Evolutionary conservation across 345 rosid genomes (phyloP).

Genomic region (Melaleuca quinquenervia): DNA sequence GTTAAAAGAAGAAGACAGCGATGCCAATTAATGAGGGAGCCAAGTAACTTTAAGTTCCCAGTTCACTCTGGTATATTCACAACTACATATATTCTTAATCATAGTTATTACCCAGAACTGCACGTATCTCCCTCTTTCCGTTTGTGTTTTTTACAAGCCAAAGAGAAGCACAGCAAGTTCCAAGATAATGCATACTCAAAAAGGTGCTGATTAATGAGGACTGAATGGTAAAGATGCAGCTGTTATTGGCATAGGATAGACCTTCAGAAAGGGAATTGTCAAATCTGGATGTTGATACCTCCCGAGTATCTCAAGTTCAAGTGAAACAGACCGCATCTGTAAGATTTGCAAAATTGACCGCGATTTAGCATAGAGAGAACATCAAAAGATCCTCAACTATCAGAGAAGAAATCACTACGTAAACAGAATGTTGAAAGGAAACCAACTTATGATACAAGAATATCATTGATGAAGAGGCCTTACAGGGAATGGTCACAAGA

Average conservation of each 20-base stretch:
- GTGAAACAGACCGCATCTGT: conserved; percentile 76
- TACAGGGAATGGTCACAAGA: not conserved
- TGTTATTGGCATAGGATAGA: not conserved
- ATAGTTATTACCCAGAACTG: not conserved
- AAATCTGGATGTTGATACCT: conserved; percentile 87
- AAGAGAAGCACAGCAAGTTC: not conserved
- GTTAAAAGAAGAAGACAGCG: not conserved
- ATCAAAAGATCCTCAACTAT: not conserved
- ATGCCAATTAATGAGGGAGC: not conserved
- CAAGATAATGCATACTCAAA: not conserved
- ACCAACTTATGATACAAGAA: not conserved
- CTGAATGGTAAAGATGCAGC: not conserved
- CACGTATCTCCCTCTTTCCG: not conserved
- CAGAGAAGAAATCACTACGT: not conserved
- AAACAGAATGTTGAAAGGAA: not conserved
- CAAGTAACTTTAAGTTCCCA: not conserved
- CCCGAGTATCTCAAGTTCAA: conserved; percentile 85
- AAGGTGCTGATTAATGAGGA: not conserved
- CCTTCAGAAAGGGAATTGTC: conserved; percentile 84
- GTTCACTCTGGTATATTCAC: not conserved
- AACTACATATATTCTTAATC: not conserved
- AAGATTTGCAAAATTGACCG: conserved; percentile 3
- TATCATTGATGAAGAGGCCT: not conserved
- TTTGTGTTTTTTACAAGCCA: not conserved
- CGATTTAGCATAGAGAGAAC: not conserved